These are phyloP conservation scores for Pichia sp. DNA, from an alignment of 1,139 yeast species.

Conservation along the genomic window DNA sequence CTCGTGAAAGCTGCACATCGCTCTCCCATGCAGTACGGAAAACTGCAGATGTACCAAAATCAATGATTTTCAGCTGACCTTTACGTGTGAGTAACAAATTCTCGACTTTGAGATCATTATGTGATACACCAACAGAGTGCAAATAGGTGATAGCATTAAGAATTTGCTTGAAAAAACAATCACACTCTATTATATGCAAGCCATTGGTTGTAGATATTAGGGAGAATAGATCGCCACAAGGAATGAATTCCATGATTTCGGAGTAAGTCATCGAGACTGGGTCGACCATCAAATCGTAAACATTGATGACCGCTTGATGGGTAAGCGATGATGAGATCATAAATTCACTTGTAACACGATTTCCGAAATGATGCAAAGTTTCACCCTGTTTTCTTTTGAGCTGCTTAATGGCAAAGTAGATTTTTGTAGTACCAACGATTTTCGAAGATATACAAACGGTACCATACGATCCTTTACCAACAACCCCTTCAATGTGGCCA, in stretches of 20 bases:
- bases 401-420: constrained; percentile 67
- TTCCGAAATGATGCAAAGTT: constrained; percentile 54
- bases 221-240: constrained; percentile 67
- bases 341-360: constrained; percentile 72
- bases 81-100: constrained; percentile 50
- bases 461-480: constrained; percentile 72
- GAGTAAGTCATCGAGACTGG: constrained; percentile 51
- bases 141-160: constrained; percentile 61
- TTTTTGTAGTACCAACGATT: constrained; percentile 33
- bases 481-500: constrained; percentile 57
- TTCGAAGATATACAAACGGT: constrained; percentile 53
- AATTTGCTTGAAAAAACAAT: constrained; percentile 67
- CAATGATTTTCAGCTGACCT: constrained; percentile 57
- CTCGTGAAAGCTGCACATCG: constrained; percentile 47
- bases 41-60: constrained; percentile 77
- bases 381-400: constrained; percentile 51
- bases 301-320: constrained; percentile 64
- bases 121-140: constrained; percentile 74
- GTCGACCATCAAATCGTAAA: constrained; percentile 64
- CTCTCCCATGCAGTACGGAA: constrained; percentile 69
- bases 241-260: constrained; percentile 75
- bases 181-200: constrained; percentile 55
- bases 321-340: constrained; percentile 67
- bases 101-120: constrained; percentile 70
- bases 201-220: constrained; percentile 36